phyloP scores from a whole-genome alignment of 768 basidiomycete genomes.

The Panaeolus cyanescens region DNA sequence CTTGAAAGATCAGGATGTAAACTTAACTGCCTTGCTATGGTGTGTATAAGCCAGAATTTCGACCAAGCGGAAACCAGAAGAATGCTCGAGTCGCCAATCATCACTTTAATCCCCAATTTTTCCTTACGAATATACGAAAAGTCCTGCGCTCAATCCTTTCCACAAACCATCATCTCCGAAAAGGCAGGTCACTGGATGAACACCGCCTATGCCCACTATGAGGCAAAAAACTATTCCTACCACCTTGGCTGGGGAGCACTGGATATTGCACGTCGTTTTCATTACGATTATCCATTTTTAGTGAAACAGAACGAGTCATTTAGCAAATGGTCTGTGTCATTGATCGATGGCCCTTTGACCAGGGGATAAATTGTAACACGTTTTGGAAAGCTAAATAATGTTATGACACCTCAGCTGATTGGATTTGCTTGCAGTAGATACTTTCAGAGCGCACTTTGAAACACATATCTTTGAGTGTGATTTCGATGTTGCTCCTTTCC shows the following conservation, averaged over 20 bases:
- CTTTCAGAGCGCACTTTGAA: too few relatives aligned
- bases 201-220: not conserved
- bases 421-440: too few relatives aligned
- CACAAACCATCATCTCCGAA: not conserved
- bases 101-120: not conserved
- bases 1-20: not conserved
- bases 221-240: too few relatives aligned
- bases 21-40: not conserved
- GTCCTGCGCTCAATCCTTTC: not conserved
- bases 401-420: too few relatives aligned
- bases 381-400: not conserved
- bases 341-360: not conserved
- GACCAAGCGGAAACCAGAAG: not conserved
- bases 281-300: not conserved
- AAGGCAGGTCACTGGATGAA: not conserved
- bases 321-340: not conserved
- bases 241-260: not conserved
- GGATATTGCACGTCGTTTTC: not conserved
- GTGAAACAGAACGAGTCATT: not conserved
- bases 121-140: not conserved
- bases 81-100: not conserved
- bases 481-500: not conserved
- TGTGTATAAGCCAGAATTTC: not conserved
- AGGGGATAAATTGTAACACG: not conserved
- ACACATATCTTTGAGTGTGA: too few relatives aligned